Evolutionary conservation across 345 rosid genomes (phyloP).

Genomic region (Salix udensis): DNA sequence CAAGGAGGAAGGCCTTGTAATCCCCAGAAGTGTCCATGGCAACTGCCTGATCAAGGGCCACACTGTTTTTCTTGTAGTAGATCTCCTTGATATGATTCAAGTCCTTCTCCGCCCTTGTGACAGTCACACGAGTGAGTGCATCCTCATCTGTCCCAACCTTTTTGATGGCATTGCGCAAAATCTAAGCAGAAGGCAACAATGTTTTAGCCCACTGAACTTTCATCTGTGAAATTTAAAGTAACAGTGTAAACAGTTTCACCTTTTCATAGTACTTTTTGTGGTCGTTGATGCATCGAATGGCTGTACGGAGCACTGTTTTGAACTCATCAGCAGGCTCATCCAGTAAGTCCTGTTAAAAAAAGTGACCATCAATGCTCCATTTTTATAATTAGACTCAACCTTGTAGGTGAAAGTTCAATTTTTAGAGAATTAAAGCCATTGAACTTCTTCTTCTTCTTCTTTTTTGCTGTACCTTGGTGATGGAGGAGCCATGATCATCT

Average conservation of each 20-base stretch:
- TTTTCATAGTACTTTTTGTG: slow-evolving; percentile 24
- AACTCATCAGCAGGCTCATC: slow-evolving; percentile 20
- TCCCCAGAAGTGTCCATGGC: slow-evolving; percentile 60
- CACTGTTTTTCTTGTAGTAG: slow-evolving; percentile 57
- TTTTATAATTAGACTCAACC: no score
- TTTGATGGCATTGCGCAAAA: slow-evolving; percentile 37
- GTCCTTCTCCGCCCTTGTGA: slow-evolving; percentile 59
- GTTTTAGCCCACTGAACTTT: neutral
- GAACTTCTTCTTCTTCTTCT: no score
- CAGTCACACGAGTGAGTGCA: slow-evolving; percentile 44
- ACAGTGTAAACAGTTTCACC: neutral
- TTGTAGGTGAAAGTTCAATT: no score
- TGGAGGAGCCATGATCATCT: slow-evolving; percentile 44
- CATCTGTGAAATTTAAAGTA: neutral
- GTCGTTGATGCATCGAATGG: slow-evolving; percentile 22
- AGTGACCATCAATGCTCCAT: neutral
- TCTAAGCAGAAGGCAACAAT: slow-evolving; percentile 16
- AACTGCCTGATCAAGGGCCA: slow-evolving; percentile 42
- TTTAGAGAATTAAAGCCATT: no score
- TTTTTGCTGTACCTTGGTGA: slow-evolving; percentile 40
- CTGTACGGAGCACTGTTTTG: slow-evolving; percentile 13
- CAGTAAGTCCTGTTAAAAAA: slow-evolving; percentile 6
- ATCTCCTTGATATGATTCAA: slow-evolving; percentile 47
- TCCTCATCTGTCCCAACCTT: slow-evolving; percentile 46
- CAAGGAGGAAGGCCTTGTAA: slow-evolving; percentile 47